Base-by-base conservation (phyloP, 2,329 filamentous ascomycete species). In the Phaeophleospora eucalypticola region DNA sequence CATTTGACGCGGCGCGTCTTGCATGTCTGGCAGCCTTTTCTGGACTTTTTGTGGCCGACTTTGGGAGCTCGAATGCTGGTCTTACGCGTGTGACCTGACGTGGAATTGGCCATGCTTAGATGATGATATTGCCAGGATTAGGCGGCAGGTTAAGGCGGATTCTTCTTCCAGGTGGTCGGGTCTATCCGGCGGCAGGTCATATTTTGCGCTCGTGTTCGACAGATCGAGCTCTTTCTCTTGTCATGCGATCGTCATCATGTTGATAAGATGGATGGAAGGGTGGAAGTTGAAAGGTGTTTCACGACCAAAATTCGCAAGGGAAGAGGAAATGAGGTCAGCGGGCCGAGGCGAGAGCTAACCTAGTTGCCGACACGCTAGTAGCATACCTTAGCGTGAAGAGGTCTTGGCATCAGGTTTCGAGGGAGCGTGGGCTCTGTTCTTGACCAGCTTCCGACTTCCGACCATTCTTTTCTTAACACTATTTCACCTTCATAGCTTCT, bases 1-100 rank as follows among this genome's bases (percentile, higher is more conserved):
- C 78, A 81, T 74, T 80, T 80, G 42, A 79, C 70, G 35, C 73
- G 68, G 29, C 76, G 68, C 16, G 78, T 54, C 52, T 80, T 80
- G 60, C 78, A 81, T 50, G 80, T 81, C 10, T 72, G 71, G 54
- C 78, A 81, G 2, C 78, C 78, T 16, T 69, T 66, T 18, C 75
- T 67, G 1, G 76, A 80, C 54, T 81, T 81, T 36, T 67, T 73
- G 55, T 81, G 78, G 34, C 55, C 55, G 20, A 58, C 53, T 41
- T 58, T 58, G 12, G 55, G 55, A 10, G 55, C 55, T 12, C 55
- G 49, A 34, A 56, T 53, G 24, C 49, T 53, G 36, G 45, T 38
- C 18, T 29, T 24, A 17, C 40, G 40, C 15, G 37, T 20, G 19
- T 20, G 17, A 39, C 37, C 24, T 3, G 17, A 15, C 17, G 37